phyloP scores from a whole-genome alignment of 495 filamentous ascomycete genomes.

The Elaphomyces granulatus region DNA sequence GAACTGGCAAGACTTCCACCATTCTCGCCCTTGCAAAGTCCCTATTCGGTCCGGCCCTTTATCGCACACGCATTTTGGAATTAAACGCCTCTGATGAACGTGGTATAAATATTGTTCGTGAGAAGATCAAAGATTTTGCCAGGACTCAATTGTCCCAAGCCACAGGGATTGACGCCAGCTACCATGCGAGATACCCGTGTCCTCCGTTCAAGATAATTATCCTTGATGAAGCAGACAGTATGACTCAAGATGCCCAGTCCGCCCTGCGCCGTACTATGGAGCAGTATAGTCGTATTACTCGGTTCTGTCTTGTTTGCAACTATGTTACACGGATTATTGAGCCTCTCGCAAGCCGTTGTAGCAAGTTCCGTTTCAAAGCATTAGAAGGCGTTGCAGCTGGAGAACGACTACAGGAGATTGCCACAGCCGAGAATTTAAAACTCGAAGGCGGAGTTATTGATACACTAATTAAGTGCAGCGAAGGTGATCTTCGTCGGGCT shows the following conservation, averaged over 20 bases:
- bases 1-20: slow-evolving; percentile 97
- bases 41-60: slow-evolving; percentile 89
- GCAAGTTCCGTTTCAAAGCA: slow-evolving; percentile 96
- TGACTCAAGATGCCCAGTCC: slow-evolving; percentile 96
- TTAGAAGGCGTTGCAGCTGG: slow-evolving; percentile 72
- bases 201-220: slow-evolving; percentile 98
- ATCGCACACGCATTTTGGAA: slow-evolving; percentile 88
- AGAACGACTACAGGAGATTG: slow-evolving; percentile 64
- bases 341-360: slow-evolving; percentile 76
- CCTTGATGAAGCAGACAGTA: slow-evolving; percentile 92
- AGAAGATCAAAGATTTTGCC: slow-evolving; percentile 97
- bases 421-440: slow-evolving; percentile 53
- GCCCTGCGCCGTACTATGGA: slow-evolving; percentile 94
- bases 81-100: slow-evolving; percentile 98
- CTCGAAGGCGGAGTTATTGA: slow-evolving; percentile 69
- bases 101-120: slow-evolving; percentile 91
- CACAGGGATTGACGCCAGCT: slow-evolving; percentile 44
- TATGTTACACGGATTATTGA: slow-evolving; percentile 98
- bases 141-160: slow-evolving; percentile 83
- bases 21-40: slow-evolving; percentile 94
- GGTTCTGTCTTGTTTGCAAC: slow-evolving; percentile 97
- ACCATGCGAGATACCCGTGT: slow-evolving; percentile 69
- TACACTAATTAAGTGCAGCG: slow-evolving; percentile 69
- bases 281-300: slow-evolving; percentile 87
- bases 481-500: slow-evolving; percentile 88